Evolutionary conservation across 1,284 basidiomycete genomes (phyloP), one percentile per base, ranked within the genome.

Genomic region (Porodaedalea pini): DNA sequence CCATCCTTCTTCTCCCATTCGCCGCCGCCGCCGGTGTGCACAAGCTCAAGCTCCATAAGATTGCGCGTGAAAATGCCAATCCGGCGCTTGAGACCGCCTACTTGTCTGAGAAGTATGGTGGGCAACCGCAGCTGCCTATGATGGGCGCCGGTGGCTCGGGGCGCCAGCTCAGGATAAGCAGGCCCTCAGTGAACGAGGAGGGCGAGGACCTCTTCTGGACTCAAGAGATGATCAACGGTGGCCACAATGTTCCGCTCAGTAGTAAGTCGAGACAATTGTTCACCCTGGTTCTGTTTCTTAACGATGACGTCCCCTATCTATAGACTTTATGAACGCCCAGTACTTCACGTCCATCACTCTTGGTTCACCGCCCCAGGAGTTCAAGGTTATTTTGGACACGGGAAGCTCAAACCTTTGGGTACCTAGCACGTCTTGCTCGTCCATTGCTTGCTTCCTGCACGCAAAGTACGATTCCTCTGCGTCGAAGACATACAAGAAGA

Each of bases 361-460:
- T 56, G 96, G 93, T 13, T 80, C 78, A 2, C 93, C 93, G 11
- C 79, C 91, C 51, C 93, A 96, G 73, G 36, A 86, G 74, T 92
- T 92, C 78, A 92, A 92, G 74, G 90, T 95, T 64, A 83, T 94
- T 58, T 81, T 93, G 61, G 92, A 94, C 69, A 94, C 91, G 50
- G 92, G 91, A 23, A 95, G 93, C 45, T 89, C 90, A 71, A 96
- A 96, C 70, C 81, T 96, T 19, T 97, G 94, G 94, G 91, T 97
- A 4, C 97, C 97, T 8, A 93, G 93, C 66, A 74, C 76, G 32
- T 74, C 82, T 64, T 99, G 97, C 78, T 90, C 86, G 10, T 96
- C 93, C 32, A 99, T 99, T 67, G 95, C 97, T 25, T 99, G 97
- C 77, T 99, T 99, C 88, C 79, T 97, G 47, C 96, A 98, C 70